Evolutionary conservation across 1,284 basidiomycete genomes (phyloP), one percentile per base, ranked within the genome.

Genomic region (Cryptococcus floricola): DNA sequence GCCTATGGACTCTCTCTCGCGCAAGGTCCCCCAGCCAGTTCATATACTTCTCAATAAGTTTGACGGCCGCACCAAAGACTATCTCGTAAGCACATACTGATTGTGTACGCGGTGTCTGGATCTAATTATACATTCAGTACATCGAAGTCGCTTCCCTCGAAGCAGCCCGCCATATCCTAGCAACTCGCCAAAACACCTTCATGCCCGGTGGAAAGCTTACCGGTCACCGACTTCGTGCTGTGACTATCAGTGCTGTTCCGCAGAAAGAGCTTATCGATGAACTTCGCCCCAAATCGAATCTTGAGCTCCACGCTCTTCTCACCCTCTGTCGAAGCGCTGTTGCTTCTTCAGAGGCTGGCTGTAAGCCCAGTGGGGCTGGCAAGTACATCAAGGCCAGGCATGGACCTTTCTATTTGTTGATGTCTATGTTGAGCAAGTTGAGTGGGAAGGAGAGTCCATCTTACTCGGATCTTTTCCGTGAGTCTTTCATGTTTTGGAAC

Each of bases 61-160:
- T 31, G 73, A 75, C 41, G 77, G 77, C 0, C 63, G 72, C 23
- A 77, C 73, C 5, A 77, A 75, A 54, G 76, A 78, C 51, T 77
- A 70, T 56, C 53, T 77, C 49, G 76, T 78, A 34, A 57, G 71
- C 57, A 6, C 31, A 12, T 8, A 19, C 9, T 31, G 14, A 23
- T 23, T 23, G 3, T 23, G 23, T 23, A 23, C 23, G 23, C 23
- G 23, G 23, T 23, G 23, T 23, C 23, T 23, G 23, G 23, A 23
- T 23, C 23, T 23, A 23, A 23, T 3, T 23, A 23, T 3, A 23
- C 23, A 23, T 23, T 23, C 56, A 77, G 76, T 78, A 73, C 52
- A 61, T 78, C 51, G 77, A 78, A 53, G 74, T 73, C 5, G 52
- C 53, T 13, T 68, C 68, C 2, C 53, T 53, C n/a, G 56, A 66